Base-by-base conservation (phyloP, 2,329 filamentous ascomycete genomes). In the Lasiodiplodia gonubiensis region DNA sequence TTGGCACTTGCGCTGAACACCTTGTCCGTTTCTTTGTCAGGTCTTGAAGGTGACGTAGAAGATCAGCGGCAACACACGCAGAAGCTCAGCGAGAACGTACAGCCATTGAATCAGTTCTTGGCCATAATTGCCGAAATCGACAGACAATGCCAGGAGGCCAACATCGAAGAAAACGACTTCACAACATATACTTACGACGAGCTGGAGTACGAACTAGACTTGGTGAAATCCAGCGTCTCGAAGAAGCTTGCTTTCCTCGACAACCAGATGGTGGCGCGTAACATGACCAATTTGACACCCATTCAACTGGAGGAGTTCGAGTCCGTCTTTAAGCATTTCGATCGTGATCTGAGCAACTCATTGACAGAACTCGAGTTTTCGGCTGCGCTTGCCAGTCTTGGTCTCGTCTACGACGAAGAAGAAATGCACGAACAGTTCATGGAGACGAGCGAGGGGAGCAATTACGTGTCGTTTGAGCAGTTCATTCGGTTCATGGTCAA, bases 401-500 rank as follows among this genome's bases (percentile, higher is more conserved):
- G 95, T 0, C 85, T 99, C 6, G 95, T 98, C 5, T 99, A 98
- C 76, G 95, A 96, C 72, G 95, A 98, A 77, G 90, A 94, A 30
- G 95, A 99, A 83, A 99, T 98, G 95, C 94, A 98, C 78, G 90
- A 94, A 64, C 94, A 94, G 73, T 99, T 97, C 80, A 76, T 91
- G 61, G 91, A 94, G 65, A 96, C 94, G n/a, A 94, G 92, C 70
- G 88, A 87, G 46, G 93, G 89, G 42, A 87, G 84, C 71, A 91
- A 90, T 78, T 88, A 91, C 71, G 95, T 99, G 63, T 95, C 92
- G 4, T 99, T 99, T 76, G 95, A 99, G 82, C 94, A 98, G 80
- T 99, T 99, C 77, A 99, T 99, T 78, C 90, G 92, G 48, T 99
- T 99, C 85, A 99, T 99, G 95, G 95, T 99, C 57, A 93, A 97